phyloP scores from a whole-genome alignment of 805 yeast genomes.

The Yamadazyma endophytica region DNA sequence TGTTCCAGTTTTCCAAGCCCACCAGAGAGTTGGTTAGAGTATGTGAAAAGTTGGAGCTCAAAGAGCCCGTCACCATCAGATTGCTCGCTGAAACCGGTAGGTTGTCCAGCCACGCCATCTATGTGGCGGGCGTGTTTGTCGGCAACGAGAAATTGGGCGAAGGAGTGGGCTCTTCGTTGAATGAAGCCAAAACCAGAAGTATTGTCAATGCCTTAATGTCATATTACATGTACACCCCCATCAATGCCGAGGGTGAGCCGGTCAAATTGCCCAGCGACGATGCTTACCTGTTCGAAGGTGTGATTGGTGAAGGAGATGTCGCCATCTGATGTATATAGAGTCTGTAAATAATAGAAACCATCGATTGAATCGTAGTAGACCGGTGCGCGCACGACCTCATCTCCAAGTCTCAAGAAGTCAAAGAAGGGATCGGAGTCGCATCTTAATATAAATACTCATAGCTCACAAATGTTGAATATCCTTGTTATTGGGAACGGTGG shows the following conservation, averaged over 20 bases:
- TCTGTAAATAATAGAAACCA: conserved; percentile 17
- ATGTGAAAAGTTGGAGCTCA: conserved; percentile 70
- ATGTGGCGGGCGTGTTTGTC: conserved; percentile 85
- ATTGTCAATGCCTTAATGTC: conserved; percentile 86
- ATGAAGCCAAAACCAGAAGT: conserved; percentile 90
- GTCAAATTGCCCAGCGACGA: conserved; percentile 61
- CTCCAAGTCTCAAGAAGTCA: too few relatives aligned
- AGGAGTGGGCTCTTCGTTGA: conserved; percentile 86
- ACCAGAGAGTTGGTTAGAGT: conserved; percentile 76
- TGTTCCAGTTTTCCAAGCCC: conserved; percentile 82
- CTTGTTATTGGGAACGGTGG: conserved; percentile 97
- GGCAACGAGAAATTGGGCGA: conserved; percentile 85
- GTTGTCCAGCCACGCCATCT: conserved; percentile 75
- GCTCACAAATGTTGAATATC: conserved; percentile 50
- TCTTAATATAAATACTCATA: too few relatives aligned
- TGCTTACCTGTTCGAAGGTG: conserved; percentile 36
- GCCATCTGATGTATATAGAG: conserved; percentile 38
- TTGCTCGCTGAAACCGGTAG: conserved; percentile 94
- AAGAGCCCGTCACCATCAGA: conserved; percentile 68
- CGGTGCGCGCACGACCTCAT: too few relatives aligned
- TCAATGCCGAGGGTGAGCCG: conserved; percentile 38
- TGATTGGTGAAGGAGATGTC: conserved; percentile 42
- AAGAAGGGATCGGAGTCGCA: too few relatives aligned
- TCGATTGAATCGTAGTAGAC: too few relatives aligned
- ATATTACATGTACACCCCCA: conserved; percentile 89